Evolutionary conservation across 371 early-diverging fungal genomes (phyloP).

Genomic region (Mucor circinelloides): DNA sequence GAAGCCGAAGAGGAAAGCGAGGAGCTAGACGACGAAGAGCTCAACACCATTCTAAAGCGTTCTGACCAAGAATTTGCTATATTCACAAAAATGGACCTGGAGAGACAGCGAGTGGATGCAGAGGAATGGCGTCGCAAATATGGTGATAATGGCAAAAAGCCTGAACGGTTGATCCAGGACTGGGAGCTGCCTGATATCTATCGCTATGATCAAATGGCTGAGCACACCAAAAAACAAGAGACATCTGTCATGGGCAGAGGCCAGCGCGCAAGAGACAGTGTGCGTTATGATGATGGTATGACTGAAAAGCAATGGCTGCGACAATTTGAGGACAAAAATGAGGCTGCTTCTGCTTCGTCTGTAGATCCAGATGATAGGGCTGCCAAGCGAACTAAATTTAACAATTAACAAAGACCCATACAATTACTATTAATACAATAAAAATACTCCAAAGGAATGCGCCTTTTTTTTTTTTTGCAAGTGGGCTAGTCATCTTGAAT

Average conservation of each 20-base stretch:
- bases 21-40: constrained; percentile 71
- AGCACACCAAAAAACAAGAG: constrained; percentile 43
- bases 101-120: constrained; percentile 41
- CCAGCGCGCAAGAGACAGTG: constrained; percentile 65
- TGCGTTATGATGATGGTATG: constrained; percentile 90
- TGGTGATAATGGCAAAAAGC: constrained; percentile 50
- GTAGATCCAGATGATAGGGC: constrained; percentile 2
- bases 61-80: constrained; percentile 50
- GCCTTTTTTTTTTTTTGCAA: neutral
- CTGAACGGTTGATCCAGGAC: constrained; percentile 83
- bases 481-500: no score
- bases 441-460: neutral
- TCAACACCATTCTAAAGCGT: constrained; percentile 56
- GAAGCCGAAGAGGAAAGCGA: constrained; percentile 68
- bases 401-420: neutral
- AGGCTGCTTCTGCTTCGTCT: neutral
- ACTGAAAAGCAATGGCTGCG: constrained; percentile 92
- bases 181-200: constrained; percentile 88
- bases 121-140: constrained; percentile 46
- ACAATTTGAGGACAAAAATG: constrained; percentile 16
- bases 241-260: constrained; percentile 65
- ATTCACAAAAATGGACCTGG: constrained; percentile 51
- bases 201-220: constrained; percentile 50
- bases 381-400: constrained; percentile 12
- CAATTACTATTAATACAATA: constrained; percentile 2